A percentile compares a stretch with the other conserved stretches of the same genome.
Evolutionary conservation across 106 monocot species (phyloP).

Genomic region (Allium cepa): DNA sequence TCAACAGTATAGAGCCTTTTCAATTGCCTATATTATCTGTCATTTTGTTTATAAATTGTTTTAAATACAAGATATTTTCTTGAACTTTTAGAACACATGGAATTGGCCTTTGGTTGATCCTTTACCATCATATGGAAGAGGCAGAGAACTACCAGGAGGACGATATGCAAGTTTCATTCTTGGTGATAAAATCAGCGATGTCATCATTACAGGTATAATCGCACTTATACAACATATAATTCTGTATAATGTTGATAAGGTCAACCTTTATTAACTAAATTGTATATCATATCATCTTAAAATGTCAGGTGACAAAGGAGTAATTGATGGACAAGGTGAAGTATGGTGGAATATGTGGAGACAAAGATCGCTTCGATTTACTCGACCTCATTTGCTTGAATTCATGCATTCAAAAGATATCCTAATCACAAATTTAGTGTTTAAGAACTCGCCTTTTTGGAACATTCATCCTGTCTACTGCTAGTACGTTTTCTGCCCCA

Average conservation of each 20-base stretch:
- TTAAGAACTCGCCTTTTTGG: conserved; percentile 89
- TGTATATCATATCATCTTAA: too few relatives aligned
- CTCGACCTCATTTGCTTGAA: conserved; percentile 78
- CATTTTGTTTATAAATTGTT: too few relatives aligned
- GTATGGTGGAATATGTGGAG: conserved; percentile 99
- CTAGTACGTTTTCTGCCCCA: conserved; percentile 29
- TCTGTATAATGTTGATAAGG: too few relatives aligned
- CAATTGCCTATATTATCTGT: too few relatives aligned
- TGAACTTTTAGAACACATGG: conserved; percentile 40
- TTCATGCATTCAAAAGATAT: conserved; percentile 72
- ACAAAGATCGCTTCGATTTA: conserved; percentile 55
- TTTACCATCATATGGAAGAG: conserved; percentile 83
- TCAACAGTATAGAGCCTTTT: too few relatives aligned
- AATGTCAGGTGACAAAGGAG: conserved; percentile 68
- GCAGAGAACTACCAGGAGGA: conserved; percentile 75
- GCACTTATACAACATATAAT: too few relatives aligned
- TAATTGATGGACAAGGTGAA: conserved; percentile 91
- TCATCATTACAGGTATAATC: conserved; percentile 61
- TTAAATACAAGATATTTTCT: too few relatives aligned
- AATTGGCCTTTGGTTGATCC: conserved; percentile 73
- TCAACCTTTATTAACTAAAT: too few relatives aligned
- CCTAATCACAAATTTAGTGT: conserved; percentile 45
- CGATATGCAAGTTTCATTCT: conserved; percentile 72
- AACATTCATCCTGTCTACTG: conserved; percentile 95
- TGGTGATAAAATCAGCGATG: conserved; percentile 59